A percentile compares a stretch with the other conserved stretches of the same genome.
Evolutionary conservation across 371 early-diverging fungal genomes (phyloP).

Genomic region (Lichtheimia ramosa): DNA sequence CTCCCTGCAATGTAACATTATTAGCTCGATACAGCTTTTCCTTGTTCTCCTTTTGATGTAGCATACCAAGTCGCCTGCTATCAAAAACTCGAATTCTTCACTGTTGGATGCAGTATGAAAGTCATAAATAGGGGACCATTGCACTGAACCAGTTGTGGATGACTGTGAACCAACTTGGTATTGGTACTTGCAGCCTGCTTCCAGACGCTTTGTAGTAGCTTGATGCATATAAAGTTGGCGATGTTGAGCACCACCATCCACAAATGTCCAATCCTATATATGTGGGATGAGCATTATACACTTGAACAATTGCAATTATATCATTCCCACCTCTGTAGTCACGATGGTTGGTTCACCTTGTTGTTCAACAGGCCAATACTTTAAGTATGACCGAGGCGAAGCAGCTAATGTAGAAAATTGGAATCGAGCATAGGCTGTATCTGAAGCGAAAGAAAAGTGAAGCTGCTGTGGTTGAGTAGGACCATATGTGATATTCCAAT

Average conservation of each 20-base stretch:
- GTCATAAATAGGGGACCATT: conserved; percentile 22
- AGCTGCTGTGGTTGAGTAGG: conserved; percentile 42
- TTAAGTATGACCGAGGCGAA: conserved; percentile 16
- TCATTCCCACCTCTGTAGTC: background rate
- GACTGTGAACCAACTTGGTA: conserved; percentile 27
- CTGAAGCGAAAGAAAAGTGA: conserved; percentile 30
- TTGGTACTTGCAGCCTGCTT: conserved; percentile 20
- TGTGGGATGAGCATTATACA: background rate
- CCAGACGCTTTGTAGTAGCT: conserved; percentile 16
- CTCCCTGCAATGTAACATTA: conserved; percentile 17
- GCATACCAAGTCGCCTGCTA: conserved; percentile 44
- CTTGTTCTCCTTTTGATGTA: too few relatives aligned
- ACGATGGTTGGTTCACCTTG: background rate
- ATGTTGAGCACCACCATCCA: conserved; percentile 24
- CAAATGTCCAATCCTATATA: conserved; percentile 27
- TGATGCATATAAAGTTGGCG: conserved; percentile 26
- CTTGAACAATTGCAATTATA: background rate
- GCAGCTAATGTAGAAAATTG: conserved; percentile 36
- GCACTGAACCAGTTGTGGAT: conserved; percentile 18
- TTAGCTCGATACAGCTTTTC: background rate
- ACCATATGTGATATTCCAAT: conserved; percentile 36
- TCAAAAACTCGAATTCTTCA: conserved; percentile 36
- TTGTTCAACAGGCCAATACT: conserved; percentile 36
- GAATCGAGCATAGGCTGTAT: conserved; percentile 32
- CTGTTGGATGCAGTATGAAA: conserved; percentile 37